phyloP scores from a whole-genome alignment of 2,329 filamentous ascomycete genomes.

The Dendryphion nanum region DNA sequence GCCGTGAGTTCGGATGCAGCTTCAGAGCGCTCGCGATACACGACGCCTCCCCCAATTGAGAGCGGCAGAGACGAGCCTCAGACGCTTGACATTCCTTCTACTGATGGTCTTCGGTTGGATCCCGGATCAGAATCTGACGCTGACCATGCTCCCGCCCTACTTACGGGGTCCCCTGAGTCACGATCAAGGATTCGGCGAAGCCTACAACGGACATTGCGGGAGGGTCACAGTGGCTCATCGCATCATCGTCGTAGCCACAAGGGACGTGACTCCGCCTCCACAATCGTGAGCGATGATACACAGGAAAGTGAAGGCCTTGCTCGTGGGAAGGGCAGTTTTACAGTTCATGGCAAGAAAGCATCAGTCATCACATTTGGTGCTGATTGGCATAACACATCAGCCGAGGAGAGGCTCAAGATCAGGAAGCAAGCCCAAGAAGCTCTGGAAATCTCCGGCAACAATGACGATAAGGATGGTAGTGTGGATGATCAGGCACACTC shows the following conservation, averaged over 20 bases:
- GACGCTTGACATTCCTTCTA: constrained; percentile 21
- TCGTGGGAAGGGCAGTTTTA: constrained; percentile 83
- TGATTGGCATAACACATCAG: constrained; percentile 68
- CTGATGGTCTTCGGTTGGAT: constrained; percentile 24
- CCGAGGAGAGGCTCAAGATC: constrained; percentile 39
- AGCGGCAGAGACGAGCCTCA: constrained; percentile 16
- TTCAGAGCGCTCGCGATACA: constrained; percentile 31
- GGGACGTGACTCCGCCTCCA: constrained; percentile 70
- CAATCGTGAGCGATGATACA: constrained; percentile 48
- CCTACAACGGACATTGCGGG: constrained; percentile 84
- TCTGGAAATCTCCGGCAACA: constrained; percentile 19
- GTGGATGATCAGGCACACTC: constrained; percentile 11
- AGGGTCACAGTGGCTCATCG: constrained; percentile 66
- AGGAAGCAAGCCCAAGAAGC: constrained; percentile 38
- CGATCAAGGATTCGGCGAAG: constrained; percentile 76
- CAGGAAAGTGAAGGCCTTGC: constrained; percentile 66
- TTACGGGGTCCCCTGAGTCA: constrained; percentile 49
- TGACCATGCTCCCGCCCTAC: constrained; percentile 23
- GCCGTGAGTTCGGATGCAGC: constrained; percentile 29
- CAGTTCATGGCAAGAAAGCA: constrained; percentile 96
- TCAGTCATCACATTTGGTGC: constrained; percentile 94
- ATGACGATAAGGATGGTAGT: constrained; percentile 26
- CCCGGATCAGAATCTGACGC: constrained; percentile 28
- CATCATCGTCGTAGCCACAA: constrained; percentile 67
- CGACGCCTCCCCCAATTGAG: constrained; percentile 32